These are phyloP conservation scores for Aspergillus saccharolyticus DNA, from an alignment of 495 filamentous ascomycete species.

Conservation along the genomic window DNA sequence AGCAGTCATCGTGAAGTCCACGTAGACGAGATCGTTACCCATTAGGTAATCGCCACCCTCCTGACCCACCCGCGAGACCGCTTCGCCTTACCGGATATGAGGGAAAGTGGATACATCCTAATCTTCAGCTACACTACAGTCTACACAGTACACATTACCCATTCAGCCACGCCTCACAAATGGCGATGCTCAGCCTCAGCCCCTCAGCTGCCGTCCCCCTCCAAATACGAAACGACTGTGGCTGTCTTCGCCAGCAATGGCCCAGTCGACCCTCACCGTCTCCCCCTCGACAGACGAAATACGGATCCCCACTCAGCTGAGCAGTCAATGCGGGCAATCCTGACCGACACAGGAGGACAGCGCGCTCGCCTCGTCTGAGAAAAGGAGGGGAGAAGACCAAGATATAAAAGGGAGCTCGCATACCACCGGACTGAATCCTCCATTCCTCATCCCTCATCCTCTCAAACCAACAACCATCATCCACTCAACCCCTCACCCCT, in stretches of 20 bases:
- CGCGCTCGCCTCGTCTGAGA: not conserved
- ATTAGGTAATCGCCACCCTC: not conserved
- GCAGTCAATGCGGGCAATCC: slow-evolving; percentile 34
- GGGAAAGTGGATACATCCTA: slow-evolving; percentile 20
- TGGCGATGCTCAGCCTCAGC: not conserved
- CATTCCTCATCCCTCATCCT: not conserved
- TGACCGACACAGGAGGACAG: not conserved
- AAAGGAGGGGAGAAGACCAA: not conserved
- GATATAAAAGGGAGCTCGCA: not conserved
- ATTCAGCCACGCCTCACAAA: not conserved
- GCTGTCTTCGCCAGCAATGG: not conserved
- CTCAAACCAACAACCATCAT: not conserved
- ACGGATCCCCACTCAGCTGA: not conserved
- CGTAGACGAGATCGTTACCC: not conserved
- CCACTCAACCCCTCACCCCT: not conserved
- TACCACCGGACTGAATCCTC: not conserved
- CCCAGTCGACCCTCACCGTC: slow-evolving; percentile 21
- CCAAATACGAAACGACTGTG: not conserved
- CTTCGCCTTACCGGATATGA: not conserved
- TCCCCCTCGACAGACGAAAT: not conserved
- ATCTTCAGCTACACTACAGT: slow-evolving; percentile 48
- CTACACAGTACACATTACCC: no score
- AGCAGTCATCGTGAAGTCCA: not conserved
- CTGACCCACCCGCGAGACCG: not conserved
- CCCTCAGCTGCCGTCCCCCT: no score